Conservation (phyloP, 306 rosid genomes). For the Malus asiatica region DNA sequence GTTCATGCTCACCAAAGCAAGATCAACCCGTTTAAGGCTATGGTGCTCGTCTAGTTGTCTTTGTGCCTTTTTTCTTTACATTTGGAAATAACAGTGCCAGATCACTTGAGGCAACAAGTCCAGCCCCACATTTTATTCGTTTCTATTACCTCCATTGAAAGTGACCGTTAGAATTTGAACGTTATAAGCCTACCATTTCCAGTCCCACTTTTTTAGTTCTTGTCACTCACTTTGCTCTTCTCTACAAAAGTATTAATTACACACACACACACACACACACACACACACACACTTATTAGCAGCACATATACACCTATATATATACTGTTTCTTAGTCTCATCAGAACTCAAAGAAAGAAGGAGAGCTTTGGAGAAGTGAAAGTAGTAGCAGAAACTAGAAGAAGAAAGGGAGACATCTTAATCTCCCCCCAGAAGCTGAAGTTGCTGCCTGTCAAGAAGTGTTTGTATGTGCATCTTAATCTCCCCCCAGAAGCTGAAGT, state of each 20-base stretch:
- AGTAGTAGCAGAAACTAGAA: background rate
- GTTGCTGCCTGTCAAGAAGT: too few relatives aligned
- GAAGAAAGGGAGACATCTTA: too few relatives aligned
- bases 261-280: too few relatives aligned
- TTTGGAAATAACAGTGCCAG: background rate
- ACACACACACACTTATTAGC: too few relatives aligned
- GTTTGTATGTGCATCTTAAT: too few relatives aligned
- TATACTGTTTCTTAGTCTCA: background rate
- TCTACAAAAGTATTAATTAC: background rate
- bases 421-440: too few relatives aligned
- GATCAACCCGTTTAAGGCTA: background rate
- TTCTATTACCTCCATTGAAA: constrained; percentile 11
- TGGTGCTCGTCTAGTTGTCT: too few relatives aligned
- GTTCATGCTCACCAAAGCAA: background rate
- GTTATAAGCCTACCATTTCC: constrained; percentile 14
- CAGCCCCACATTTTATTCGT: background rate
- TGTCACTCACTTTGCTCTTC: background rate
- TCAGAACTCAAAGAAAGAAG: background rate
- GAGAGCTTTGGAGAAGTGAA: background rate
- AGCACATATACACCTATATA: too few relatives aligned
- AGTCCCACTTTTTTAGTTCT: background rate
- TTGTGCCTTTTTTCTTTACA: background rate
- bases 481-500: too few relatives aligned
- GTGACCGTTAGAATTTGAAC: constrained; percentile 36
- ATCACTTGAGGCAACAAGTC: background rate